Evolutionary conservation across 2,329 filamentous ascomycete species (phyloP), one percentile per base, ranked within the genome.

Genomic region (Byssoonygena ceratinophila): DNA sequence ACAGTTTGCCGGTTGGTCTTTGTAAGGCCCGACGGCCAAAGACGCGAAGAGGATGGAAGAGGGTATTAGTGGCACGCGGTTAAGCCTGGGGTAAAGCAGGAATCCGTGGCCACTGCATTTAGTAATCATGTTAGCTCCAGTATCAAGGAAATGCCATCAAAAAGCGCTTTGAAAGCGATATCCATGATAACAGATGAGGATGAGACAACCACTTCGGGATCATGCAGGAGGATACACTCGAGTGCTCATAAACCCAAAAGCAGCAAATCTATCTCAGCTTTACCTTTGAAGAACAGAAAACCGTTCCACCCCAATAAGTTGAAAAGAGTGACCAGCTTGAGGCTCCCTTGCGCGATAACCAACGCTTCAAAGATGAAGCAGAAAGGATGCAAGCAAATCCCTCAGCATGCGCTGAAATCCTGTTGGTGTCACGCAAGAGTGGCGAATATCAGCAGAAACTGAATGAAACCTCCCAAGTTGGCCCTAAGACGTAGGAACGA

Each of bases 1-100:
- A 81, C 81, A 82, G 75, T 66, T 81, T 83, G 77, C 66, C 79
- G 78, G 70, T 47, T 53, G 51, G 14, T 31, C 22, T 37, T 39
- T 36, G 20, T 31, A 36, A 43, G 39, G 52, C 41, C 39, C 32
- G 39, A 22, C 25, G 49, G 45, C 53, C 46, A 41, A 22, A 40
- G 49, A 32, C n/a, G 20, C 20, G 37, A 53, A 46, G 46, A 25
- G 31, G 41, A 47, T 41, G 18, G 20, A 49, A 50, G 50, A 50
- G 56, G 22, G 57, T 56, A 55, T 56, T 55, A 60, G 59, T 58
- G 58, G 58, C 58, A 63, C 58, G 56, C 39, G 43, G 48, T 54
- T 50, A 46, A 51, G 53, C 57, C 52, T 43, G 41, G 46, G 20
- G 25, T n/a, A 44, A 20, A 37, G 37, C 46, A 49, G 29, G 40